Evolutionary conservation across 371 early-diverging fungal species (phyloP).

Genomic region (Phascolomyces articulosus): DNA sequence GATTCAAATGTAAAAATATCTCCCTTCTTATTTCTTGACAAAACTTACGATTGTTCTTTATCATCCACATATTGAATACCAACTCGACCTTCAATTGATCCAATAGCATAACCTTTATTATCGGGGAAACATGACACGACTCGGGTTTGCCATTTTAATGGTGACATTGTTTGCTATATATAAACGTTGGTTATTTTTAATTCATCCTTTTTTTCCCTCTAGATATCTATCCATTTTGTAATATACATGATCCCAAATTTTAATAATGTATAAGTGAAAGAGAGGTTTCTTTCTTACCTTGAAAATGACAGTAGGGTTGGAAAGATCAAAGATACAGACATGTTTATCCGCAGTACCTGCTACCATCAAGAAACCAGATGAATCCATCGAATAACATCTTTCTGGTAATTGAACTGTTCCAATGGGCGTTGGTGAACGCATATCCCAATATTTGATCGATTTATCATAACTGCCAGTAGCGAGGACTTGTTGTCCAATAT

Average conservation of each 20-base stretch:
- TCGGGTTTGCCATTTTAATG: slow-evolving; percentile 90
- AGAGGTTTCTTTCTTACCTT: slow-evolving; percentile 44
- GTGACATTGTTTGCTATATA: slow-evolving; percentile 69
- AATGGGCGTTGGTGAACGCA: slow-evolving; percentile 69
- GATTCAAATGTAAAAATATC: background rate
- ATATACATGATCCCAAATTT: no score
- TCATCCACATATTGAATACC: slow-evolving; percentile 91
- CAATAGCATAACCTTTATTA: slow-evolving; percentile 85
- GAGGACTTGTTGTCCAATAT: slow-evolving; percentile 66
- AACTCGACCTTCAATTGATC: slow-evolving; percentile 93
- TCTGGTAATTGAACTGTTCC: slow-evolving; percentile 74
- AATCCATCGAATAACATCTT: slow-evolving; percentile 89
- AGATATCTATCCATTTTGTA: no score
- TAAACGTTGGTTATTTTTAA: no score
- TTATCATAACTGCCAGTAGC: slow-evolving; percentile 97
- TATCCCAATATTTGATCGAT: slow-evolving; percentile 89
- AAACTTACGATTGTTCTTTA: slow-evolving; percentile 70
- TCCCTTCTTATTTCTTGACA: background rate
- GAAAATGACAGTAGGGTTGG: slow-evolving; percentile 71
- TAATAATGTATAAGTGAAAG: no score
- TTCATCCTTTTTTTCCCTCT: no score
- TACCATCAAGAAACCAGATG: slow-evolving; percentile 69
- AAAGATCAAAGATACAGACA: slow-evolving; percentile 72
- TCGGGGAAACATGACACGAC: slow-evolving; percentile 78
- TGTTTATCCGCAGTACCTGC: slow-evolving; percentile 83